These are phyloP conservation scores for Vaccinium myrtillus DNA, from an alignment of 148 eudicot species.

Conservation along the genomic window DNA sequence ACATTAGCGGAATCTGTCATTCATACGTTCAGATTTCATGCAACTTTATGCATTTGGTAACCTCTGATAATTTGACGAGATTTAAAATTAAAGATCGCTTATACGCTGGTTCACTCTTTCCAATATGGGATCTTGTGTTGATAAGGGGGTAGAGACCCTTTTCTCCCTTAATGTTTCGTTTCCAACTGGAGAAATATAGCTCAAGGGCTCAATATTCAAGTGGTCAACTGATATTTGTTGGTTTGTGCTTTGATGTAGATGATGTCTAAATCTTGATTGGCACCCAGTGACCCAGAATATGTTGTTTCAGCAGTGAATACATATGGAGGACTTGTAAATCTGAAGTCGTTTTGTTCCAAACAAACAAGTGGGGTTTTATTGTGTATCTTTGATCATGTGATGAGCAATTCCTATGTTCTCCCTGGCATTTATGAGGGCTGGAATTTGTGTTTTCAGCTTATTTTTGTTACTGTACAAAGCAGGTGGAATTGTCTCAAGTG, in stretches of 20 bases:
- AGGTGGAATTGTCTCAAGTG: not conserved
- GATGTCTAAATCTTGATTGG: not conserved
- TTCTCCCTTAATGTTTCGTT: not conserved
- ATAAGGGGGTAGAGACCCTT: not conserved
- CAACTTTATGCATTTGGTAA: not conserved
- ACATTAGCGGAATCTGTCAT: not conserved
- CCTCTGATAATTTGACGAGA: not conserved
- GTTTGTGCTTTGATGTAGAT: conserved; percentile 4
- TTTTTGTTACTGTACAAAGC: not conserved
- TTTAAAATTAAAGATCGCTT: not conserved
- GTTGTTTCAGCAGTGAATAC: not conserved
- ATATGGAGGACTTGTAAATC: not conserved
- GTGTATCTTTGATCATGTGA: not conserved
- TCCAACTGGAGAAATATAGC: not conserved
- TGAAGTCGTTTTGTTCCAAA: not conserved
- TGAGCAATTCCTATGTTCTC: not conserved
- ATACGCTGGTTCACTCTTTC: not conserved
- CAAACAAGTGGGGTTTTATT: conserved; percentile 1
- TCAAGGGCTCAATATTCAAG: not conserved
- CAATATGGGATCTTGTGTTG: not conserved
- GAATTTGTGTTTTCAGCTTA: not conserved
- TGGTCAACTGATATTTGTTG: not conserved
- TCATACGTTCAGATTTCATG: not conserved
- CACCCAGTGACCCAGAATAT: not conserved
- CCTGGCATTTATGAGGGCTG: too few relatives aligned